These are phyloP conservation scores for Termitomyces bulborhizus DNA, from an alignment of 768 basidiomycete species.

Conservation along the genomic window DNA sequence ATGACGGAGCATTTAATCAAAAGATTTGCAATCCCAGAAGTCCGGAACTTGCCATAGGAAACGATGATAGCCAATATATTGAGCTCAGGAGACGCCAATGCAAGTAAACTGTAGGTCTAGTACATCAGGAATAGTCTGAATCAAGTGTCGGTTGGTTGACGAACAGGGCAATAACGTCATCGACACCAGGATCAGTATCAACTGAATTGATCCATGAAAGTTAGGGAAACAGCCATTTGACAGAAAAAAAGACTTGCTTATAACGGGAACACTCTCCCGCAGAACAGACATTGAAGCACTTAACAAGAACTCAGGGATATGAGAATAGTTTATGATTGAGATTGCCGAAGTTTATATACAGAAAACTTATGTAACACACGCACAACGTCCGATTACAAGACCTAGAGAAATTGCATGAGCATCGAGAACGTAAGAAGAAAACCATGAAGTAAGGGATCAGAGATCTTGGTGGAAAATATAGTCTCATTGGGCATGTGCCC, in stretches of 20 bases:
- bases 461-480: conserved; percentile 75
- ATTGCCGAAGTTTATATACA: background rate
- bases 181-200: conserved; percentile 84
- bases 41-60: conserved; percentile 55
- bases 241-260: conserved; percentile 42
- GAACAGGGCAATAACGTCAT: conserved; percentile 75
- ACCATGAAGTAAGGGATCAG: conserved; percentile 43
- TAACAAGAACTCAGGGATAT: background rate
- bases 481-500: conserved; percentile 66
- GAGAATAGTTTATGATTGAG: background rate
- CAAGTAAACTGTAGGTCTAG: conserved; percentile 48
- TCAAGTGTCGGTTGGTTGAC: conserved; percentile 14
- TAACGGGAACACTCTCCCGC: conserved; percentile 42
- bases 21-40: background rate
- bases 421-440: background rate
- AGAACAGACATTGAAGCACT: background rate
- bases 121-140: background rate
- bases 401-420: background rate
- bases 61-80: conserved; percentile 72
- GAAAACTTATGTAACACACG: background rate
- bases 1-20: background rate
- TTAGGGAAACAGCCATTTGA: background rate
- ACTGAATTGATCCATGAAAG: conserved; percentile 33
- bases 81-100: conserved; percentile 78
- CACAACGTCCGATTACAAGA: background rate